A percentile compares a stretch with the other conserved stretches of the same genome.
phyloP scores from a whole-genome alignment of 1,139 yeast genomes.

The Taphrina wiesneri region DNA sequence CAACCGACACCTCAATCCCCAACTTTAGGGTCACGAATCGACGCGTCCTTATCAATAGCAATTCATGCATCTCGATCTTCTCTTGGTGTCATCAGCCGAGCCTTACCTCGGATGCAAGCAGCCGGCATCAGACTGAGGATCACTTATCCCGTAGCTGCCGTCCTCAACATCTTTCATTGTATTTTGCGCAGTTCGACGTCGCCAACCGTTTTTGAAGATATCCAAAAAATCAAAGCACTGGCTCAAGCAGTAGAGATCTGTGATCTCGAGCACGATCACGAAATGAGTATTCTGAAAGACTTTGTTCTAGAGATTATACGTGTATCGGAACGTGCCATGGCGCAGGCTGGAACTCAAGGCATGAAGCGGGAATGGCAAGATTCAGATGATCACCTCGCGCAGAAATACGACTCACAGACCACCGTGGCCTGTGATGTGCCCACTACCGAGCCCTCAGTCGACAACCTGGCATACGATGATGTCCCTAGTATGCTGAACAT shows the following conservation, averaged over 20 bases:
- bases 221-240: background rate
- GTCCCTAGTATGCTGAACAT: background rate
- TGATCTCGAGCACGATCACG: background rate
- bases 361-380: background rate
- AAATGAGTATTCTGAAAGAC: background rate
- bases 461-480: background rate
- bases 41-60: conserved; percentile 15
- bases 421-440: background rate
- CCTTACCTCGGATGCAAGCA: background rate
- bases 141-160: background rate
- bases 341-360: background rate
- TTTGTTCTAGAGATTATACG: background rate
- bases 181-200: conserved; percentile 19
- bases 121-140: background rate
- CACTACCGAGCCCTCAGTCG: no score
- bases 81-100: background rate
- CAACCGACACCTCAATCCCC: background rate
- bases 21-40: background rate
- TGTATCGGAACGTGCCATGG: background rate
- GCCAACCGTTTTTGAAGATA: background rate
- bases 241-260: background rate
- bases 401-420: background rate
- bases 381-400: background rate
- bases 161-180: conserved; percentile 6
- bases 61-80: conserved; percentile 20